phyloP scores from a whole-genome alignment of 495 filamentous ascomycete species.

The Talaromyces wortmannii region DNA sequence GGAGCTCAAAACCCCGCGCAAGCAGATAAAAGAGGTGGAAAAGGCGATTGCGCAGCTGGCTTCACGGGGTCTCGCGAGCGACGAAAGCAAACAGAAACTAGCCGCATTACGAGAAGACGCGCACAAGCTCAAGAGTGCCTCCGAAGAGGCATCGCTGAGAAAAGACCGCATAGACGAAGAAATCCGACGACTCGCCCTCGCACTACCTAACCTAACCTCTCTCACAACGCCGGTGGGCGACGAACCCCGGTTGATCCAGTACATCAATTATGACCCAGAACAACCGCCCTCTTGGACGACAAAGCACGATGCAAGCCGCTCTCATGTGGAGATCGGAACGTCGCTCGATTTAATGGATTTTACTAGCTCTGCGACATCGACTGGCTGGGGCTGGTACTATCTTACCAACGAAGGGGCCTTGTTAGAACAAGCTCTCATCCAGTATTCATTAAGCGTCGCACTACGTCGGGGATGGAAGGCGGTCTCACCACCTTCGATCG shows the following conservation, averaged over 20 bases:
- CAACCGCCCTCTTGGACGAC: slow-evolving; percentile 36
- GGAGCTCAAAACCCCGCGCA: slow-evolving; percentile 26
- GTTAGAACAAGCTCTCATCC: slow-evolving; percentile 87
- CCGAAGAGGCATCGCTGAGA: slow-evolving; percentile 50
- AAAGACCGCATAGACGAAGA: slow-evolving; percentile 55
- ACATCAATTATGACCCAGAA: slow-evolving; percentile 70
- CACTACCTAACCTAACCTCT: slow-evolving; percentile 83
- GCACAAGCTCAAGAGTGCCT: slow-evolving; percentile 57
- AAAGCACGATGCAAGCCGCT: slow-evolving; percentile 43
- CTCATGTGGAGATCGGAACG: slow-evolving; percentile 79
- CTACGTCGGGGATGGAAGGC: slow-evolving; percentile 63
- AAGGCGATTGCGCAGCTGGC: slow-evolving; percentile 31
- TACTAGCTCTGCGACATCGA: slow-evolving; percentile 63
- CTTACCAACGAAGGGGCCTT: slow-evolving; percentile 81
- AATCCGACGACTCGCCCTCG: slow-evolving; percentile 66
- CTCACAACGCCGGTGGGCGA: slow-evolving; percentile 65
- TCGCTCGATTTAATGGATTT: slow-evolving; percentile 83
- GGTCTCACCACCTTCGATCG: slow-evolving; percentile 79
- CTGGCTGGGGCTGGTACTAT: slow-evolving; percentile 97
- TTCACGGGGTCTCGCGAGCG: background rate
- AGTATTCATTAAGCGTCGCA: slow-evolving; percentile 69
- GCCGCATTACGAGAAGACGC: slow-evolving; percentile 52
- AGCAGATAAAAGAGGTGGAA: slow-evolving; percentile 34
- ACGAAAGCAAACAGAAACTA: slow-evolving; percentile 13
- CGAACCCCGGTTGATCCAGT: slow-evolving; percentile 50